Conservation (phyloP, 352 stramenopile genomes). For the Pythium apleroticum region DNA sequence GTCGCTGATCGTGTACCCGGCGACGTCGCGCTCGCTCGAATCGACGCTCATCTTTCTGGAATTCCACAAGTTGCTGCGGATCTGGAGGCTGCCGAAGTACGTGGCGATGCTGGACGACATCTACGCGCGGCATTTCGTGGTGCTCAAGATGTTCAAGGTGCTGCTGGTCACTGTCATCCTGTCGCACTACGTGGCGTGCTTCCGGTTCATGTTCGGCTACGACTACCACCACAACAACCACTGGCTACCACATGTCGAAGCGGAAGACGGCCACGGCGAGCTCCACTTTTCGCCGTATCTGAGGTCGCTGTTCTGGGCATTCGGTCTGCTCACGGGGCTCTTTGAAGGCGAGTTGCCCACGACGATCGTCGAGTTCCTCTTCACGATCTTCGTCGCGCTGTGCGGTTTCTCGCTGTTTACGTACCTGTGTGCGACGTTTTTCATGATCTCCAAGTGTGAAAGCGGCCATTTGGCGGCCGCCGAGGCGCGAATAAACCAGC, state of each 20-base stretch:
- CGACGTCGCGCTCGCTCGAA: neutral
- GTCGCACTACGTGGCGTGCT: constrained; percentile 60
- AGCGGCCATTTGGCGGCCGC: constrained; percentile 45
- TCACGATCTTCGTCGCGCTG: constrained; percentile 61
- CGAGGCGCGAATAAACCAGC: constrained; percentile 67
- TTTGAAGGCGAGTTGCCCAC: constrained; percentile 66
- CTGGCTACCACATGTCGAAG: constrained; percentile 42
- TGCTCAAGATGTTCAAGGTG: constrained; percentile 73
- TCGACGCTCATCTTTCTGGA: constrained; percentile 42
- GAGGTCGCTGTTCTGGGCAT: constrained; percentile 63
- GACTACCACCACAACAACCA: constrained; percentile 42
- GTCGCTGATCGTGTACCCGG: constrained; percentile 31
- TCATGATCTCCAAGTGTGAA: constrained; percentile 82
- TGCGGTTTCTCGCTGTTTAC: constrained; percentile 74
- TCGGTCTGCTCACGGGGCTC: constrained; percentile 58
- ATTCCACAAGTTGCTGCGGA: constrained; percentile 58
- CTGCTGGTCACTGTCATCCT: constrained; percentile 46
- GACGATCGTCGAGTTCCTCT: constrained; percentile 47
- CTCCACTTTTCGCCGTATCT: constrained; percentile 40
- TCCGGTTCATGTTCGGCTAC: constrained; percentile 56
- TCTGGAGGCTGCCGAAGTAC: constrained; percentile 53
- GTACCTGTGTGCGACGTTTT: constrained; percentile 67
- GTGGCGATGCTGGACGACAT: constrained; percentile 55
- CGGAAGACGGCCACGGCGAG: neutral
- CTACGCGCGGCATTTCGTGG: constrained; percentile 52